Evolutionary conservation across 139 green algal genomes (phyloP).

Genomic region (Pleodorina starrii): DNA sequence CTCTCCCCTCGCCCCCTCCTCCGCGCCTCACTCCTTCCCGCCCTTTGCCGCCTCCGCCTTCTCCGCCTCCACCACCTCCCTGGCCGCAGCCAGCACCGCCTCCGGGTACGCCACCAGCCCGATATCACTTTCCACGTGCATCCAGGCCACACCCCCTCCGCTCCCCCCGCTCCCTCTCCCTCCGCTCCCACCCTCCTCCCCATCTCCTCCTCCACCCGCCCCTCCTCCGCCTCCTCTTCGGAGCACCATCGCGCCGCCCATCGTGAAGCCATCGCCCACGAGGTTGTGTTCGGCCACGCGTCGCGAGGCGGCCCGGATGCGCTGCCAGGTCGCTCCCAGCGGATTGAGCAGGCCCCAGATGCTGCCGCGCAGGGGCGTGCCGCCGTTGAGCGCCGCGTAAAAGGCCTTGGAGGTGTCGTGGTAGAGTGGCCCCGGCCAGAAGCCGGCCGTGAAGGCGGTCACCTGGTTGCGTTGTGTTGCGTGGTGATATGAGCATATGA

Average conservation of each 20-base stretch:
- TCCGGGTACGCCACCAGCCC: constrained; percentile 36
- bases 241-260: constrained; percentile 31
- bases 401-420: constrained; percentile 41
- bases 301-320: background rate
- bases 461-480: no score
- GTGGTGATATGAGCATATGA: no score
- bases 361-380: constrained; percentile 11
- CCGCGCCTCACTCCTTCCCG: no score
- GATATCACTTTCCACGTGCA: constrained; percentile 15
- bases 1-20: no score
- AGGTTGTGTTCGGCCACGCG: constrained; percentile 34
- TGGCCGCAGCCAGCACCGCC: constrained; percentile 26
- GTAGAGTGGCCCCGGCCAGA: constrained; percentile 40
- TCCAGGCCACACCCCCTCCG: constrained; percentile 18
- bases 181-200: no score
- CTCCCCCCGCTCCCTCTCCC: background rate
- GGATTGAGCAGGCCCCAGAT: background rate
- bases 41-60: no score
- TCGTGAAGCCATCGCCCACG: constrained; percentile 24
- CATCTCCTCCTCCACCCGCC: background rate
- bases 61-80: background rate
- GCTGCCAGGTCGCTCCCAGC: background rate
- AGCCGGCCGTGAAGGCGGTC: constrained; percentile 30
- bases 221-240: background rate
- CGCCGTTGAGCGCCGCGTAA: constrained; percentile 28